Percentiles rank a stretch among this genome's conserved stretches.
phyloP scores from a whole-genome alignment of 352 stramenopile genomes.

The Phytophthora sp. region DNA sequence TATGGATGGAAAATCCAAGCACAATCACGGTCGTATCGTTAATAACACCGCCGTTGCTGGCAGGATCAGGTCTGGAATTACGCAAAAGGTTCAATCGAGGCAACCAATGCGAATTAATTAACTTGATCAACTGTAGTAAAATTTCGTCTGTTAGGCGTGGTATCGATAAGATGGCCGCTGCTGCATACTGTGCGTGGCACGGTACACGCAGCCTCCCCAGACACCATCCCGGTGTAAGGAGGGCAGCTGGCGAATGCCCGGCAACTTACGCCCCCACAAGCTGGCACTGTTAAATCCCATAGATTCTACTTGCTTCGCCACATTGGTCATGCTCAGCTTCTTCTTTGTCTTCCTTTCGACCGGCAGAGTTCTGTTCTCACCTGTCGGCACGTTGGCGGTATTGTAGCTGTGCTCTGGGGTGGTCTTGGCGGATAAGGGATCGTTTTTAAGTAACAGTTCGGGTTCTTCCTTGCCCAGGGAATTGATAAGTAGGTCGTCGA shows the following conservation, averaged over 20 bases:
- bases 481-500: not conserved
- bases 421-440: not conserved
- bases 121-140: too few relatives aligned
- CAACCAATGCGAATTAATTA: too few relatives aligned
- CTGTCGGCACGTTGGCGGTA: not conserved
- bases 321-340: not conserved
- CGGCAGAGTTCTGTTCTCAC: not conserved
- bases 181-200: not conserved
- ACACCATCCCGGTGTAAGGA: slow-evolving; percentile 21
- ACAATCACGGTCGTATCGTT: too few relatives aligned
- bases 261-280: slow-evolving; percentile 38
- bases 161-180: slow-evolving; percentile 1
- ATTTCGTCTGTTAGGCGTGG: not conserved
- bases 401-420: not conserved
- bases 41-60: too few relatives aligned
- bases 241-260: slow-evolving; percentile 8
- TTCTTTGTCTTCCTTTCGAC: not conserved
- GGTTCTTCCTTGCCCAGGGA: not conserved
- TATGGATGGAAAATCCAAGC: too few relatives aligned
- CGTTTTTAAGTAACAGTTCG: not conserved
- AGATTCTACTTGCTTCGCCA: slow-evolving; percentile 3
- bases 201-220: slow-evolving; percentile 12
- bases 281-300: slow-evolving; percentile 15
- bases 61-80: too few relatives aligned
- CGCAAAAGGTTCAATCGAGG: too few relatives aligned